Percentiles rank a stretch among this genome's conserved stretches.
Evolutionary conservation across 805 yeast species (phyloP).

Genomic region (Ogataea saltuana): DNA sequence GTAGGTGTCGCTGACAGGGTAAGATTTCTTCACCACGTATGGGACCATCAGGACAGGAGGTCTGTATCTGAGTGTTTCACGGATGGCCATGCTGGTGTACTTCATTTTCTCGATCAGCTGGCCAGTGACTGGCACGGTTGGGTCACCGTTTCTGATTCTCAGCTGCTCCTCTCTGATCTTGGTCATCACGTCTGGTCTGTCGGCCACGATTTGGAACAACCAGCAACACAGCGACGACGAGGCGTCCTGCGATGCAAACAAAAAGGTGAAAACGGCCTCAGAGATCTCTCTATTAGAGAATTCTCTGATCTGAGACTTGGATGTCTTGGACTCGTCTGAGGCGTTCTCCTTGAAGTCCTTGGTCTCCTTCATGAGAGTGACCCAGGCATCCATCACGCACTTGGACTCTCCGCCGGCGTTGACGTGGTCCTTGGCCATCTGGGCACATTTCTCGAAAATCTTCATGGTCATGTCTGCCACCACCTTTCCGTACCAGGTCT

Average conservation of each 20-base stretch:
- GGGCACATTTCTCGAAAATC: constrained; percentile 86
- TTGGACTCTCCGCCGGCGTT: constrained; percentile 73
- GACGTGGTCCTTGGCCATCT: constrained; percentile 78
- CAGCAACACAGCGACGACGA: constrained; percentile 96
- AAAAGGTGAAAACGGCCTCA: constrained; percentile 93
- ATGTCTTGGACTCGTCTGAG: constrained; percentile 48
- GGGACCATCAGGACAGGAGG: constrained; percentile 99
- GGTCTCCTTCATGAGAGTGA: constrained; percentile 78
- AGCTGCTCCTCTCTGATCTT: constrained; percentile 94
- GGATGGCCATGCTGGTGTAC: constrained; percentile 88
- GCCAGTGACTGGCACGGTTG: constrained; percentile 56
- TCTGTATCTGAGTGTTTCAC: constrained; percentile 89
- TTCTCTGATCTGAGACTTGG: constrained; percentile 69
- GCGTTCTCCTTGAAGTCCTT: too few relatives aligned
- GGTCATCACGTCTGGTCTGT: constrained; percentile 84
- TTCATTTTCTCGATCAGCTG: constrained; percentile 83
- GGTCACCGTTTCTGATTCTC: constrained; percentile 76
- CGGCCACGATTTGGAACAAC: constrained; percentile 95
- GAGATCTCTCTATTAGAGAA: constrained; percentile 90
- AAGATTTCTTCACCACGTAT: constrained; percentile 82
- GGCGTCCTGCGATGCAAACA: constrained; percentile 98
- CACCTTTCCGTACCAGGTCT: constrained; percentile 95
- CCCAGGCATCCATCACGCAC: constrained; percentile 97
- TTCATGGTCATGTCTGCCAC: constrained; percentile 94
- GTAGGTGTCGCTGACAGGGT: constrained; percentile 80